Evolutionary conservation across 2,329 filamentous ascomycete species (phyloP).

Genomic region (Beauveria sp.): DNA sequence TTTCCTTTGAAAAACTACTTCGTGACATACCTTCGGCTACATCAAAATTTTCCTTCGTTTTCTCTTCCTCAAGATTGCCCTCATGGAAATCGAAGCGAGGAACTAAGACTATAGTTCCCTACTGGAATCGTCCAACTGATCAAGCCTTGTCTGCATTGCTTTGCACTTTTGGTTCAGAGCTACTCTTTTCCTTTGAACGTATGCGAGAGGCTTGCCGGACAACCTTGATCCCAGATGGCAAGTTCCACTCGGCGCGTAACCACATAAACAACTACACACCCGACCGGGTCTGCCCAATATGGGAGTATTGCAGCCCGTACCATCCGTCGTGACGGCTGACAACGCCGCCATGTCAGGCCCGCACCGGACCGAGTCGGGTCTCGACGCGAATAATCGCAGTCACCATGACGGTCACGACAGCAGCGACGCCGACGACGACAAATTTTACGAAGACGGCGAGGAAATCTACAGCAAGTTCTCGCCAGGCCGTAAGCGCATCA

Average conservation of each 20-base stretch:
- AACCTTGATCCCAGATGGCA: not conserved
- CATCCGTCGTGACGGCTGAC: slow-evolving; percentile 2
- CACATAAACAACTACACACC: not conserved
- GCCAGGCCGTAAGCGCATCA: slow-evolving; percentile 52
- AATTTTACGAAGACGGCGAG: slow-evolving; percentile 31
- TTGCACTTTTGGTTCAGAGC: no score
- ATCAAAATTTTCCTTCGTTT: not conserved
- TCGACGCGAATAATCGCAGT: not conserved
- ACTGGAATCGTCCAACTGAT: no score
- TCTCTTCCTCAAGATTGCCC: no score
- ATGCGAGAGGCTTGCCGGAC: not conserved
- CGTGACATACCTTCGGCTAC: not conserved
- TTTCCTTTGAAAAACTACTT: not conserved
- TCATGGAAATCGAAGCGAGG: no score
- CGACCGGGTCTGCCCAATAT: not conserved
- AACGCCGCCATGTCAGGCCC: slow-evolving; percentile 4
- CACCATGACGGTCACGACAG: slow-evolving; percentile 1
- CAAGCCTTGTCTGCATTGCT: no score
- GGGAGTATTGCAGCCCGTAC: not conserved
- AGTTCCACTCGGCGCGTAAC: not conserved
- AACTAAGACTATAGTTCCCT: no score
- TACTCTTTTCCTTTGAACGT: not conserved
- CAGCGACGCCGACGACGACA: slow-evolving; percentile 10
- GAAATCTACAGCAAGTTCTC: slow-evolving; percentile 60
- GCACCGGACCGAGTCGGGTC: not conserved